phyloP scores from a whole-genome alignment of 2,329 filamentous ascomycete genomes.

The Aureobasidium sp. region DNA sequence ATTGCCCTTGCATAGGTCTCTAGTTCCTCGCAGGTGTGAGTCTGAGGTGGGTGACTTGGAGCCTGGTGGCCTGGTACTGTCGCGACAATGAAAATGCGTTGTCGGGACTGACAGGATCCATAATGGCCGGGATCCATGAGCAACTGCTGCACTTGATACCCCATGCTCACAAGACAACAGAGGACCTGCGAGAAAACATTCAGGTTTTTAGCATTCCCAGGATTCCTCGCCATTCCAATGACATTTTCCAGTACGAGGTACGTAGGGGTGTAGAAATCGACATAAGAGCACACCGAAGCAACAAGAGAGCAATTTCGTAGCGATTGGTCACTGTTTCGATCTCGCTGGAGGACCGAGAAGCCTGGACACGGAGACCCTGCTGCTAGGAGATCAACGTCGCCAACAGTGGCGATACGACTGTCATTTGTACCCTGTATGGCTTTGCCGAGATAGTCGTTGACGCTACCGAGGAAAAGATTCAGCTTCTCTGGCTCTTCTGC shows the following conservation, averaged over 20 bases:
- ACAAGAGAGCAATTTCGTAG: constrained; percentile 67
- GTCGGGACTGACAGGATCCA: constrained; percentile 58
- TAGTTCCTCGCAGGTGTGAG: constrained; percentile 42
- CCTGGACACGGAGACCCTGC: constrained; percentile 73
- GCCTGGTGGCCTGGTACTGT: constrained; percentile 57
- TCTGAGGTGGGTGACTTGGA: constrained; percentile 48
- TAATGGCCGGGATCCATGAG: constrained; percentile 61
- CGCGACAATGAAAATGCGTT: constrained; percentile 62
- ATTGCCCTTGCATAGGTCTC: constrained; percentile 38
- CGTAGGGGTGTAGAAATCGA: constrained; percentile 67
- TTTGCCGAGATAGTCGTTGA: constrained; percentile 56
- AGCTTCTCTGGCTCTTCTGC: constrained; percentile 33
- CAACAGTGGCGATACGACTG: constrained; percentile 46
- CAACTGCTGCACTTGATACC: constrained; percentile 65
- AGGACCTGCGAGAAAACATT: constrained; percentile 68
- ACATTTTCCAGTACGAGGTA: constrained; percentile 77
- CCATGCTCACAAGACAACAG: constrained; percentile 63
- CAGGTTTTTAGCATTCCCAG: constrained; percentile 33
- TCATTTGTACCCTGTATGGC: constrained; percentile 46
- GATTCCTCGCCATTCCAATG: constrained; percentile 48
- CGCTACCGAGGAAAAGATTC: constrained; percentile 59
- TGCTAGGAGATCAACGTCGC: constrained; percentile 59
- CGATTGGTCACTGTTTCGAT: constrained; percentile 48
- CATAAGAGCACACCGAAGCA: constrained; percentile 63
- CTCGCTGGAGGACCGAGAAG: constrained; percentile 57